Evolutionary conservation across 1,284 basidiomycete genomes (phyloP), one percentile per base, ranked within the genome.

Genomic region (Fomitopsis betulina): DNA sequence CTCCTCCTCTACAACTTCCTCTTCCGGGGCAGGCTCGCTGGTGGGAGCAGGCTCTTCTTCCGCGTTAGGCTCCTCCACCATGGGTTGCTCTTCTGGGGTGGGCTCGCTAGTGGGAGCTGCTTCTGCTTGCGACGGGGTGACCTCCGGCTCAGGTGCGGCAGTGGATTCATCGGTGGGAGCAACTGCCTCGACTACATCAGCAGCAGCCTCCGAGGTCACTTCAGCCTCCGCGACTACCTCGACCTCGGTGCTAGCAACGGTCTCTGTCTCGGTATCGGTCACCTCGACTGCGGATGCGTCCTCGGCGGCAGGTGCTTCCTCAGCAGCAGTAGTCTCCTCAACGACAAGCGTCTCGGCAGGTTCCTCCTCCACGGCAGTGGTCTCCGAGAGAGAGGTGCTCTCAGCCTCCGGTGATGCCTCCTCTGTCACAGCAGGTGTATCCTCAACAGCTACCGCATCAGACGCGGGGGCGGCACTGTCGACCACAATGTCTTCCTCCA

Each of bases 391-490:
- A 50, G 23, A 13, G 39, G 27, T 60, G 51, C 40, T 62, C 58
- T 38, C 50, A 21, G 13, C 43, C 42, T 54, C 57, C 13, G 53
- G 43, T 13, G 32, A 17, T n/a, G 12, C 33, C 30, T 39, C 27
- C 13, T 33, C 57, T 21, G 32, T n/a, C 15, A 27, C 49, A 35
- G 19, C 19, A 17, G 52, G 38, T 17, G 57, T 21, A 32, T 60
- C 64, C 45, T 63, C 62, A 12, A 40, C 56, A 7, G 42, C 52
- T 10, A 30, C 51, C 30, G 60, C 23, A 21, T 61, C 59, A 32
- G 58, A n/a, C n/a, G n/a, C 43, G 17, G 19, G 42, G 32, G 30
- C 30, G 7, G 30, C 21, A 43, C 50, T 30, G n/a, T 59, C 58
- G 8, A 39, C 42, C 19, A 37, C n/a, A 27, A 3, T 23, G 33